Evolutionary conservation across 2,329 filamentous ascomycete genomes (phyloP), one percentile per base, ranked within the genome.

Genomic region (Eurotiales sp.): DNA sequence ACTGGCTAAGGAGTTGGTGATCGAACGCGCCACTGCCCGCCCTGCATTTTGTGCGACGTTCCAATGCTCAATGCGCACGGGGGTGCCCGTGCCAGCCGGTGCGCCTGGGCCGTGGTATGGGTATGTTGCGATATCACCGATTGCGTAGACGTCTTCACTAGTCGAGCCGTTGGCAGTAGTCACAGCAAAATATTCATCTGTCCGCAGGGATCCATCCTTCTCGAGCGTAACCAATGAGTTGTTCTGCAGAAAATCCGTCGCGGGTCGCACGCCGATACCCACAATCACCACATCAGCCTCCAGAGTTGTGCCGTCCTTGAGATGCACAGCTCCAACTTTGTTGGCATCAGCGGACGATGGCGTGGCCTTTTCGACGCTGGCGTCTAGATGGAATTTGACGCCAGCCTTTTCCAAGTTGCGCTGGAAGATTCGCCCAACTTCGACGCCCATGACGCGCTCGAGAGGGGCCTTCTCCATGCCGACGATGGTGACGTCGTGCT

Each of bases 1-100:
- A 57, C n/a, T n/a, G n/a, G n/a, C 10, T 6, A 37, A 10, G 4
- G 34, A 21, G 7, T 37, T 37, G 3, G n/a, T 71, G 64, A 53
- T 1, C 61, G 52, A 2, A 21, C 8, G 40, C 2, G 25, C 40
- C 7, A 42, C 40, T 23, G 17, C 40, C 12, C 40, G 21, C 4
- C 93, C 93, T 1, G 88, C 79, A 64, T 97, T 96, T 65, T 97
- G 93, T 4, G 93, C 93, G 2, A 99, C 93, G 71, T 96, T 92
- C 93, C 93, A 99, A 69, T 99, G 93, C 77, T 99, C 93, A 64
- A 97, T 96, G 56, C 93, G 86, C 1, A 87, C 82, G 15, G 80
- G 78, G 40, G 78, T 78, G 56, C 88, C 89, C 4, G 55, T 58
- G 1, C 54, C 57, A n/a, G 62, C 58, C 14, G 86, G 79, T 22